Percentiles rank a stretch among this genome's conserved stretches.
phyloP scores from a whole-genome alignment of 106 monocot genomes.

The Triglochin maritima region DNA sequence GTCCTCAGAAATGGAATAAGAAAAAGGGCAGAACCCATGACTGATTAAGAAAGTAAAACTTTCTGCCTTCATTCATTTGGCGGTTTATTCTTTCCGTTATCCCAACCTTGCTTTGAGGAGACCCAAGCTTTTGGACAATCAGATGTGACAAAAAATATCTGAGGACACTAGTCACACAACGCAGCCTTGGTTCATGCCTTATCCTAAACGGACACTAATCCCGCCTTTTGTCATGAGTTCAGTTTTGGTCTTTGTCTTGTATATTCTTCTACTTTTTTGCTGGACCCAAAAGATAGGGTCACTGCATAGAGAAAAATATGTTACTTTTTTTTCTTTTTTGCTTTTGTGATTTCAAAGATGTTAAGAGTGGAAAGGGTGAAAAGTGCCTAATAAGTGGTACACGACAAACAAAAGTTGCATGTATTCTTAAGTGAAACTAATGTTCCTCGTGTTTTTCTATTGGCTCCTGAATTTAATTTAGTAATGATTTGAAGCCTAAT shows the following conservation, averaged over 20 bases:
- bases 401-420: no score
- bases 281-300: no score
- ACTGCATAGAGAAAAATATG: no score
- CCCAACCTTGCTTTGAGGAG: neutral
- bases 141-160: neutral
- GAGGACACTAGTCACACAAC: neutral
- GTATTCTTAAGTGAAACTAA: no score
- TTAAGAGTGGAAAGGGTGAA: no score
- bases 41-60: neutral
- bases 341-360: no score
- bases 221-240: neutral
- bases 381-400: no score
- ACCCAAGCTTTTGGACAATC: neutral
- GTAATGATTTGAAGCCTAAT: no score
- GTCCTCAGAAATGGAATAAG: neutral
- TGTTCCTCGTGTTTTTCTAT: no score
- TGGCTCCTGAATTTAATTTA: no score
- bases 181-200: neutral
- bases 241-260: neutral
- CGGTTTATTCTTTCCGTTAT: neutral
- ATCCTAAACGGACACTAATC: neutral
- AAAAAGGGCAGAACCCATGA: neutral
- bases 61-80: neutral
- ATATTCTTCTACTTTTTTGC: no score
- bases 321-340: no score